These are phyloP conservation scores for Pleurotus sapidus DNA, from an alignment of 768 basidiomycete genomes.

Conservation along the genomic window DNA sequence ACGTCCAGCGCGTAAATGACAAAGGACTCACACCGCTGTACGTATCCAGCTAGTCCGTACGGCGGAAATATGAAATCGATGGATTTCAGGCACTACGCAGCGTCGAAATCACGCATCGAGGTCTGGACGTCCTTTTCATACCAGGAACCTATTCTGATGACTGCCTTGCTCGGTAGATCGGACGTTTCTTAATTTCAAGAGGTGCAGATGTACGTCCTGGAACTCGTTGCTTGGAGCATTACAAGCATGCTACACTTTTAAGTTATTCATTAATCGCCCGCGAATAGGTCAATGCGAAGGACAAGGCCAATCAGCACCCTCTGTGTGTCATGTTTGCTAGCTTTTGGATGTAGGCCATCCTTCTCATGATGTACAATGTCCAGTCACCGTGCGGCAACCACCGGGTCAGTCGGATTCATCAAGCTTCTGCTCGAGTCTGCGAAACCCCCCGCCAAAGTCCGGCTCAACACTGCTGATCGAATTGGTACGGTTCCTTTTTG, in stretches of 20 bases:
- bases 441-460: constrained; percentile 68
- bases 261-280: constrained; percentile 20
- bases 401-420: constrained; percentile 89
- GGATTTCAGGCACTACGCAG: constrained; percentile 78
- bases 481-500: constrained; percentile 46
- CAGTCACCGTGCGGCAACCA: constrained; percentile 95
- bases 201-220: constrained; percentile 81
- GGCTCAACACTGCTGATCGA: constrained; percentile 84
- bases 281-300: constrained; percentile 86
- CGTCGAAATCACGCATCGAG: constrained; percentile 86
- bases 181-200: constrained; percentile 76
- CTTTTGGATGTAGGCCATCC: constrained; percentile 18
- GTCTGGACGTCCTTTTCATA: constrained; percentile 37
- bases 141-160: constrained; percentile 17
- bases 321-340: constrained; percentile 48
- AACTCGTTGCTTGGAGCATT: constrained; percentile 20
- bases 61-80: constrained; percentile 10
- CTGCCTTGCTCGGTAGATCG: constrained; percentile 61
- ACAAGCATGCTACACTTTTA: constrained; percentile 27
- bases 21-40: constrained; percentile 86
- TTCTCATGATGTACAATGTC: constrained; percentile 13
- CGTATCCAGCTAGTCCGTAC: constrained; percentile 23
- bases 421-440: constrained; percentile 82
- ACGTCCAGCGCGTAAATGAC: constrained; percentile 76
- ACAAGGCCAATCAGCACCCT: constrained; percentile 90